Evolutionary conservation across 768 basidiomycete species (phyloP), one percentile per base, ranked within the genome.

Genomic region (Podaxis mareebaensis): DNA sequence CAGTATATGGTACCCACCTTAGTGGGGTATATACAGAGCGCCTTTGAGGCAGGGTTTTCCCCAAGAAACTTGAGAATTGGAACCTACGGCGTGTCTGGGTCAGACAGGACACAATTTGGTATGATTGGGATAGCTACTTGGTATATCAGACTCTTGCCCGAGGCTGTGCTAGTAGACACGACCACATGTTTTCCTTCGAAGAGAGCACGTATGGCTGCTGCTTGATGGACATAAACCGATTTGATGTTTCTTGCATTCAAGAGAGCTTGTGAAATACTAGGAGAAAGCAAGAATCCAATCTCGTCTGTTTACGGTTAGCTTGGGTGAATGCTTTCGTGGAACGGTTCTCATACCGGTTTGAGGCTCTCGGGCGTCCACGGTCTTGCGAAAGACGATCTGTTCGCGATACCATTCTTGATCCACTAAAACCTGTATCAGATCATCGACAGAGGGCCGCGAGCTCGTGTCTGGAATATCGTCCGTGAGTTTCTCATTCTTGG

Each of bases 161-260:
- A 94, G 6, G 94, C 93, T 7, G 95, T 96, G 66, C 89, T 90
- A 0, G 94, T 96, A 4, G 93, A 95, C 30, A 95, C 91, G 39
- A 96, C 91, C 26, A 95, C 92, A 72, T 93, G 80, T 60, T 82
- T 82, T 6, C 84, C 83, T 56, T 71, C 68, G 13, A 77, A 74
- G 10, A 94, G 77, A 0, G 86, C 82, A 65, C 85, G 81, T 65
- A 96, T 88, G 2, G 94, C 91, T 26, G 78, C 77, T 11, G 85
- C 85, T 75, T 96, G 94, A 61, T 85, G 83, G 11, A 74, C 86
- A 60, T 94, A 96, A 17, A 95, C 71, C 1, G 81, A 76, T 3
- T 72, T 73, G 44, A 95, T 92, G 39, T 83, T 84, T 63, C 89
- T 80, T 0, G 88, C 81, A 20, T 79, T 74, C 52, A 73, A 69